Base-by-base conservation (phyloP, 495 filamentous ascomycete species). In the Annulohypoxylon maeteangense region DNA sequence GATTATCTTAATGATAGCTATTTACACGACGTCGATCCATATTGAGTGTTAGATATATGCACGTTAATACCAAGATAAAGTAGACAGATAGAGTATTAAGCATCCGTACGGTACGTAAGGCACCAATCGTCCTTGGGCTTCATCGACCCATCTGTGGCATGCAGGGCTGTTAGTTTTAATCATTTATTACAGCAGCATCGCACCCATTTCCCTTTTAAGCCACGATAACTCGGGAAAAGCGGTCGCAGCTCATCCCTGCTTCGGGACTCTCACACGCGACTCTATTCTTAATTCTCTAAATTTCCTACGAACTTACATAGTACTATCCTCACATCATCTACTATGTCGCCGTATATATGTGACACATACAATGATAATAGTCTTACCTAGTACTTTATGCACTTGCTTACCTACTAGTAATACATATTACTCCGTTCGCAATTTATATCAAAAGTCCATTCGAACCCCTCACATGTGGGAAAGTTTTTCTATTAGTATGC, bases 71-170 rank as follows among this genome's bases (percentile, higher is more conserved):
- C n/a, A 55, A 51, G 50, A 53, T 53, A 22, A 38, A 42, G 38
- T 16, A 44, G n/a, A 20, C 16, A 18, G 40, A 44, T 44, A 18
- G 10, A 51, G 18, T 56, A 53, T 32, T 31, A 40, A 50, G 27
- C 23, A 48, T 64, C 4, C 23, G 38, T 61, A 66, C 44, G 51
- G 54, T 64, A 59, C 69, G 60, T 72, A 72, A 72, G 70, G 70
- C 70, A 72, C 70, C 70, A 72, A 72, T 68, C 62, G 53, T 57
- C 70, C 59, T 72, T 72, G 70, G 70, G 70, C 70, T 72, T 72
- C 70, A 72, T 72, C 65, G 65, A 50, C 53, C 53, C 64, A 67
- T 67, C 53, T 54, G 34, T 51, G 44, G 62, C 47, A 65, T 72
- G 54, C 38, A 72, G 45, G 59, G 44, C 40, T 44, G 40, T 20